Conservation (phyloP, 257 asterid species). For the Solanum piurae region DNA sequence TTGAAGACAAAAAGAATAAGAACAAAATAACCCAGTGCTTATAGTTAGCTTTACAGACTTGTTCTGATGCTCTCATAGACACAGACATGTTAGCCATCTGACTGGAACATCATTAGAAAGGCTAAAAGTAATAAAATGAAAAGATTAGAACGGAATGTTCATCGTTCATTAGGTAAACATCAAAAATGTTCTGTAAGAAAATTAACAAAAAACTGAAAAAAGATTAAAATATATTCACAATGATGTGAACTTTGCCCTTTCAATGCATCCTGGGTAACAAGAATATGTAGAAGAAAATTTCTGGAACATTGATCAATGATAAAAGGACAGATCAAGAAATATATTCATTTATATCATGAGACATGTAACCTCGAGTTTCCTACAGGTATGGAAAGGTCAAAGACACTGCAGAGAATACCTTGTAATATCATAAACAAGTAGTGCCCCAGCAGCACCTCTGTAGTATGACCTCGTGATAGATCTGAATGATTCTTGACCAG, state of each 20-base stretch:
- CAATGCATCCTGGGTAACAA: background rate
- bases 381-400: background rate
- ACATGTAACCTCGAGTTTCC: background rate
- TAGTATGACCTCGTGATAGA: conserved; percentile 74
- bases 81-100: background rate
- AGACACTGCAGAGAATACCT: conserved; percentile 29
- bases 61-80: background rate
- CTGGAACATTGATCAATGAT: background rate
- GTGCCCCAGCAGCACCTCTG: conserved; percentile 87
- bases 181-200: background rate
- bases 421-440: conserved; percentile 76
- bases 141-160: background rate
- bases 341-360: background rate
- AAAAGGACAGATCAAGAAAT: background rate
- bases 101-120: background rate
- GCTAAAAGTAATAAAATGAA: background rate
- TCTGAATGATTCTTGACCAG: conserved; percentile 82
- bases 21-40: background rate
- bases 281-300: background rate
- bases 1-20: background rate
- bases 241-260: background rate
- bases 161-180: background rate
- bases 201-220: background rate
- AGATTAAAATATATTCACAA: background rate
- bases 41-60: background rate